Evolutionary conservation across 208 protist species (phyloP).

Genomic region (Strigomonas culicis): DNA sequence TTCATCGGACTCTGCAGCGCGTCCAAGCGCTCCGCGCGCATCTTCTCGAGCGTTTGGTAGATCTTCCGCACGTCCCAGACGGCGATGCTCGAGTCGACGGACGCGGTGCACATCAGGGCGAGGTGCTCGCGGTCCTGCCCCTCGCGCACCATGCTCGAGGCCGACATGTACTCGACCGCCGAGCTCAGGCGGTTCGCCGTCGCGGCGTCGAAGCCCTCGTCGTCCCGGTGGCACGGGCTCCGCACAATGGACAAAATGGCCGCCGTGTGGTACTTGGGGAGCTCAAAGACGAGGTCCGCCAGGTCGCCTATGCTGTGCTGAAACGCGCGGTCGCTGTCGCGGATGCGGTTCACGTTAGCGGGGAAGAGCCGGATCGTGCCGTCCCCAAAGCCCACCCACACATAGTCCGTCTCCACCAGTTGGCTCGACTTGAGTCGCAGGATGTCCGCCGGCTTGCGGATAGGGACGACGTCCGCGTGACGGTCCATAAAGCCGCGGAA

Average conservation of each 20-base stretch:
- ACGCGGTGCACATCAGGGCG: constrained; percentile 77
- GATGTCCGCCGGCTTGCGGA: constrained; percentile 54
- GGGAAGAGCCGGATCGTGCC: constrained; percentile 78
- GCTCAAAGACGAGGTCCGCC: constrained; percentile 75
- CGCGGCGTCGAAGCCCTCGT: constrained; percentile 28
- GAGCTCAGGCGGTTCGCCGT: constrained; percentile 55
- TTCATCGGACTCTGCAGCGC: not conserved
- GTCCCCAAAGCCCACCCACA: constrained; percentile 86
- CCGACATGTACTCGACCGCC: constrained; percentile 38
- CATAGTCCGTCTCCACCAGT: constrained; percentile 80
- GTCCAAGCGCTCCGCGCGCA: constrained; percentile 17
- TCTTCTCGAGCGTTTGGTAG: constrained; percentile 65
- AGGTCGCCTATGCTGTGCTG: constrained; percentile 45
- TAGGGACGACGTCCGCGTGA: constrained; percentile 54
- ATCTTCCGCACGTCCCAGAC: constrained; percentile 84
- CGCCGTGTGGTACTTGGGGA: constrained; percentile 75
- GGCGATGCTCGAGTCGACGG: constrained; percentile 74
- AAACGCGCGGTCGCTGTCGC: constrained; percentile 42
- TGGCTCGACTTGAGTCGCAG: constrained; percentile 46
- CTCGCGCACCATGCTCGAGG: constrained; percentile 14
- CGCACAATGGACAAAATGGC: constrained; percentile 65
- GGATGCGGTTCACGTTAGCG: constrained; percentile 41
- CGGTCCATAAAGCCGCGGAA: constrained; percentile 76
- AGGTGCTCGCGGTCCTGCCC: constrained; percentile 52
- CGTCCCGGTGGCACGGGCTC: constrained; percentile 68